phyloP scores from a whole-genome alignment of 257 asterid genomes.

The Mentha longifolia region DNA sequence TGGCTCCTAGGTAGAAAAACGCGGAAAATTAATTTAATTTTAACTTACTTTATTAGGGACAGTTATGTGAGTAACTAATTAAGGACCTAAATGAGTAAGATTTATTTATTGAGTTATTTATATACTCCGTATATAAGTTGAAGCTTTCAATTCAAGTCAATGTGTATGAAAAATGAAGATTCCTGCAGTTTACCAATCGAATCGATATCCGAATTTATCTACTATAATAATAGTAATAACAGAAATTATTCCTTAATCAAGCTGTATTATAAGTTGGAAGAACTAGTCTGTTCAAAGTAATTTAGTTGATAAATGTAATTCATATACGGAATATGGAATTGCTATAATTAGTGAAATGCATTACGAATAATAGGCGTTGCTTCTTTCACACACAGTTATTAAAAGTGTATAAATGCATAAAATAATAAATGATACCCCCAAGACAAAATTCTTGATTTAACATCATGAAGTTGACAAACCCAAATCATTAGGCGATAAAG shows the following conservation, averaged over 20 bases:
- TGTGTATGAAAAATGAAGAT: neutral
- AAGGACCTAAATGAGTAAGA: neutral
- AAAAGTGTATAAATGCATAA: too few relatives aligned
- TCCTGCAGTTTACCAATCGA: neutral
- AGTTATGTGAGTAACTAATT: neutral
- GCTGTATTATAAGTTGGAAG: conserved; percentile 1
- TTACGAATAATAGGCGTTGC: neutral
- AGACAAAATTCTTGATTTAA: neutral
- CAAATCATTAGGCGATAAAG: conserved; percentile 23
- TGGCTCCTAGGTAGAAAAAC: neutral
- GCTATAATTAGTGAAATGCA: neutral
- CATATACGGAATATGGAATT: neutral
- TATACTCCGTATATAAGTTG: neutral
- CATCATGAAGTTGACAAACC: conserved; percentile 7
- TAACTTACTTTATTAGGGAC: neutral
- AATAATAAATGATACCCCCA: too few relatives aligned
- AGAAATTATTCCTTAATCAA: conserved; percentile 25
- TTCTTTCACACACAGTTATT: too few relatives aligned
- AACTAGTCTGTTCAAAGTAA: neutral
- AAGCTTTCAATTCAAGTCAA: conserved; percentile 15
- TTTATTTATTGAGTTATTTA: conserved; percentile 3
- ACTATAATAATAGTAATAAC: neutral
- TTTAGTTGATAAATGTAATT: neutral
- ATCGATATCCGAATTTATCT: neutral
- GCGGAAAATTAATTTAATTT: neutral